Percentiles rank a stretch among this genome's conserved stretches.
Evolutionary conservation across 2,329 filamentous ascomycete genomes (phyloP).

Genomic region (Sarocladiaceae sp.): DNA sequence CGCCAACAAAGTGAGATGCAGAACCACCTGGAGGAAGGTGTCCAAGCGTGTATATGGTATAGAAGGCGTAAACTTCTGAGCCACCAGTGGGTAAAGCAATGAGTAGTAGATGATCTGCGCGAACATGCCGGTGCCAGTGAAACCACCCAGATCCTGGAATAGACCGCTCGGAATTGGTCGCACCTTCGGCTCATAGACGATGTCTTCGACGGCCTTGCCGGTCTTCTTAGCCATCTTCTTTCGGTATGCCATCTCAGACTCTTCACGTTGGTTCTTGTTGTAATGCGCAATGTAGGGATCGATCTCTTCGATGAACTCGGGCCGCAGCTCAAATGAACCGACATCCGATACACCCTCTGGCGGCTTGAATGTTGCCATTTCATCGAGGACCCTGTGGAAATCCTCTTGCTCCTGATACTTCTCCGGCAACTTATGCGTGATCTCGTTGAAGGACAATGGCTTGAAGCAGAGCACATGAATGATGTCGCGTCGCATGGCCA

Average conservation of each 20-base stretch:
- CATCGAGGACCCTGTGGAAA: constrained; percentile 77
- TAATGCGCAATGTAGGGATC: constrained; percentile 97
- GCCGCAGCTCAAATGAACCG: constrained; percentile 89
- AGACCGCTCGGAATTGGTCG: constrained; percentile 71
- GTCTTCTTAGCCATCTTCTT: constrained; percentile 84
- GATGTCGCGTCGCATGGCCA: constrained; percentile 81
- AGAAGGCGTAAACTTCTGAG: constrained; percentile 62
- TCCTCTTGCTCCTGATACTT: constrained; percentile 85
- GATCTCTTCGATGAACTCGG: constrained; percentile 79
- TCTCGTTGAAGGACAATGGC: constrained; percentile 89
- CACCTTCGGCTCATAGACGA: constrained; percentile 88
- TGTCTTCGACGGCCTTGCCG: constrained; percentile 73
- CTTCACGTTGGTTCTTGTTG: constrained; percentile 93
- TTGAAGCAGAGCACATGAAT: constrained; percentile 95
- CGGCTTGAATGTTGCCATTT: constrained; percentile 83
- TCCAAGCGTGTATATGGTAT: constrained; percentile 83
- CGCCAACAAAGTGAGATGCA: constrained; percentile 83
- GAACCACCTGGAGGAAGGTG: constrained; percentile 83
- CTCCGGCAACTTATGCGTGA: constrained; percentile 81
- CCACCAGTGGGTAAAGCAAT: constrained; percentile 73
- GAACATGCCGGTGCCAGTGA: constrained; percentile 82
- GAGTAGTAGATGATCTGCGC: constrained; percentile 87
- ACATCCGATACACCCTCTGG: constrained; percentile 91
- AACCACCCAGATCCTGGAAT: constrained; percentile 71
- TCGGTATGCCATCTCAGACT: constrained; percentile 86